Evolutionary conservation across 805 yeast genomes (phyloP), one percentile per base, ranked within the genome.

Genomic region (Starmerella cellae): DNA sequence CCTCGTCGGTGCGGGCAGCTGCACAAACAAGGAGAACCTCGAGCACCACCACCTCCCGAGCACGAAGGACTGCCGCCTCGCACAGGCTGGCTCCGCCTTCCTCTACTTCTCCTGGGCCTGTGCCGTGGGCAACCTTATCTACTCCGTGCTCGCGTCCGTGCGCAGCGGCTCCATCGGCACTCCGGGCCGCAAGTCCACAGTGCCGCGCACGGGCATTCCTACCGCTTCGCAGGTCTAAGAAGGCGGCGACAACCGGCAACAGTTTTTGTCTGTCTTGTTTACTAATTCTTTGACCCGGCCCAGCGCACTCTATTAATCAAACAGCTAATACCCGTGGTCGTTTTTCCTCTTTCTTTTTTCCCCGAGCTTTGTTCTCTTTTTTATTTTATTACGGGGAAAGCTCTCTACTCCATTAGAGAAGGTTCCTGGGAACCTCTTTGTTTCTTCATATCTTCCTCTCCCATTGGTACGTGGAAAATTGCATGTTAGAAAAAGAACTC

Each of bases 61-160:
- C 34, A 57, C 67, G 19, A 82, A 75, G 58, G 77, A 97, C 71
- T 91, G 99, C 70, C 82, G 96, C 73, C 79, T 83, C 69, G 85
- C 94, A 43, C 97, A 91, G 73, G 78, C 94, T 38, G 73, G 79
- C 68, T 72, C 75, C 56, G 71, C 82, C 61, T 85, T 87, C 68
- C 65, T 83, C 59, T 91, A 75, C 79, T 78, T 91, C 64, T 72
- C 91, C 44, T 77, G 80, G 71, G 74, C 77, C 60, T 64, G 78
- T 61, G 80, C 83, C 62, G 63, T 83, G 51, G 80, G 71, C 55
- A 74, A 85, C 51, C 57, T 74, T 47, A 65, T 65, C 49, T 60
- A 75, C 61, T 70, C 78, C 43, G 52, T 62, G 39, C 31, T 68
- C 35, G 62, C 71, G 47, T 68, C 75, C 41, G 62, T 81, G 62